Evolutionary conservation across 768 basidiomycete genomes (phyloP), one percentile per base, ranked within the genome.

Genomic region (Lyophyllum atratum): DNA sequence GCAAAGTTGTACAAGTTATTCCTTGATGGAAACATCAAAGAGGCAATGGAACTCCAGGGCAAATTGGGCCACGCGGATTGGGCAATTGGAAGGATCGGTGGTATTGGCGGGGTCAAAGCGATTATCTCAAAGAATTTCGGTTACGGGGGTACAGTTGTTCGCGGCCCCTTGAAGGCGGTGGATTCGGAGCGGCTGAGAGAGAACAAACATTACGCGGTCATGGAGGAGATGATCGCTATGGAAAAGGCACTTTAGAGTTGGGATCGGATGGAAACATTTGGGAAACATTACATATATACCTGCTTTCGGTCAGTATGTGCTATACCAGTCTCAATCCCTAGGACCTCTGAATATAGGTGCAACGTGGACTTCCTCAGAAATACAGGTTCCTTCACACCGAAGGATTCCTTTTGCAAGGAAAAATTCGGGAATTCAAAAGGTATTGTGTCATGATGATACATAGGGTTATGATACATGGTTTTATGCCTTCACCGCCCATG

Each of bases 31-130:
- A 81, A 82, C 47, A 54, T 81, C 15, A 69, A 78, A 29, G 85
- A 87, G 54, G 88, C 89, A 1, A 81, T 83, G 76, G 72, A 76
- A 50, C 62, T 88, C 0, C 89, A 89, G 64, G 82, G 76, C 1
- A 71, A 83, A 56, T 72, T 90, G 25, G 83, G 82, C 0, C 87
- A 88, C 61, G 84, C 80, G 3, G 89, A 91, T 65, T 86, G 84
- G 81, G 85, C 85, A 15, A 70, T 77, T 22, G 76, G 79, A 26
- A 85, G 83, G 65, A 70, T 87, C 15, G 87, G 89, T 14, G 87
- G 87, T 1, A 85, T 90, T 43, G 81, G 82, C 3, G 88, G 85
- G 4, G 76, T 89, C 64, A 90, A 90, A 70, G 79, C 82, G 2
- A 71, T 89, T 39, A 75, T 88, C n/a, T 69, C 79, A 28, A 78